phyloP scores from a whole-genome alignment of 805 yeast genomes.

The Wickerhamiella galacta region DNA sequence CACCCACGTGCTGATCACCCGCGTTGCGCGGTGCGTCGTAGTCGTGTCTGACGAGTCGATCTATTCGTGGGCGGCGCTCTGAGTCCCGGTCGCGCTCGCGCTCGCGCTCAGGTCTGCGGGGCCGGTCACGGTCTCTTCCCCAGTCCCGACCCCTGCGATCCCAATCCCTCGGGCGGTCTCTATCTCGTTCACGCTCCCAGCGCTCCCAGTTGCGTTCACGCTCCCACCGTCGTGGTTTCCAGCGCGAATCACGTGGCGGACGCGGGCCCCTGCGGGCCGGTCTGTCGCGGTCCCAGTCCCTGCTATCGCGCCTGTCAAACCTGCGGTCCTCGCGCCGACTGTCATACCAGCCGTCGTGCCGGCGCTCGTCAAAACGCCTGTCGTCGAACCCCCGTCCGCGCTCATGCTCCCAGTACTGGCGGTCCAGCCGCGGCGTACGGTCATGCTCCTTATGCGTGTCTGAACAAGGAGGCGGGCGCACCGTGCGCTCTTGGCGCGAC shows the following conservation, averaged over 20 bases:
- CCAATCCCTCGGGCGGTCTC: constrained; percentile 3
- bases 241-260: background rate
- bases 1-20: background rate
- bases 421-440: no score
- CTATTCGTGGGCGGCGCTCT: background rate
- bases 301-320: constrained; percentile 4
- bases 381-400: no score
- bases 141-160: constrained; percentile 6
- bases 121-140: constrained; percentile 3
- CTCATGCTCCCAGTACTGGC: no score
- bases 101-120: constrained; percentile 2
- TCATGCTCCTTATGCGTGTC: no score
- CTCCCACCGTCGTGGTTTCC: background rate
- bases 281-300: constrained; percentile 3
- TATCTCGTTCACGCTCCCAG: constrained; percentile 7
- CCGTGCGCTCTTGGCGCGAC: no score
- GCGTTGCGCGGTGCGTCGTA: background rate
- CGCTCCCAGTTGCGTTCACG: constrained; percentile 8
- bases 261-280: no score
- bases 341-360: constrained; percentile 3
- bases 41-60: background rate
- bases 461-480: no score
- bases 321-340: constrained; percentile 2
- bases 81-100: constrained; percentile 5
- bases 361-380: constrained; percentile 1